Evolutionary conservation across 148 eudicot species (phyloP), one percentile per base, ranked within the genome.

Genomic region (Camellia japonica): DNA sequence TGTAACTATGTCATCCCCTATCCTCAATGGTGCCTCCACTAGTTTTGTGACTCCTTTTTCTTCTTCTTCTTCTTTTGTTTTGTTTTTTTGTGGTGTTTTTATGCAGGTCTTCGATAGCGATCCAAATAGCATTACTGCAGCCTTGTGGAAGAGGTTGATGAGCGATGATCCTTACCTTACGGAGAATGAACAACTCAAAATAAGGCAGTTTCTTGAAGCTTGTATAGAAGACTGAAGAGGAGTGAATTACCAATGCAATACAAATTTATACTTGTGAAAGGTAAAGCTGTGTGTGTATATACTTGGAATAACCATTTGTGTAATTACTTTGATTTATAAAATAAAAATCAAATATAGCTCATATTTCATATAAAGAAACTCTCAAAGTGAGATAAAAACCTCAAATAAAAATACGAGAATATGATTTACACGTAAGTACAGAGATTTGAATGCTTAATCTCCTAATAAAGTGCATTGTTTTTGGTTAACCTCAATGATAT

Each of bases 131-230:
- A 81, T 83, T 7, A 78, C 73, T 70, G 89, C 93, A n/a, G 81
- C 85, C 58, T 58, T 91, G 78, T 77, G 97, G 82, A 79, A 84
- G 82, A 80, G 92, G 82, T 75, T 94, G 84, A 86, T 78, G 10
- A 85, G 90, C 11, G 93, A 91, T 60, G 90, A 91, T 62, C 90
- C 93, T 70, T 78, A 81, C 75, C 93, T 94, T 59, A 89, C 90
- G 3, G 80, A 73, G 23, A 64, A 78, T 11, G 95, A 93, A 81
- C 91, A 91, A 10, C 69, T 82, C 61, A 76, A 60, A 62, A 88
- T 94, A 79, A 80, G 86, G 59, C 85, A 91, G 84, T 89, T 86
- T 76, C 95, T 94, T 47, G 93, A 90, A 75, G 84, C 84, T 52
- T 81, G 38, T 69, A 80, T 87, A 10, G 86, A 86, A 61, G 78